Evolutionary conservation across 768 basidiomycete species (phyloP).

Genomic region (Kwoniella europaea): DNA sequence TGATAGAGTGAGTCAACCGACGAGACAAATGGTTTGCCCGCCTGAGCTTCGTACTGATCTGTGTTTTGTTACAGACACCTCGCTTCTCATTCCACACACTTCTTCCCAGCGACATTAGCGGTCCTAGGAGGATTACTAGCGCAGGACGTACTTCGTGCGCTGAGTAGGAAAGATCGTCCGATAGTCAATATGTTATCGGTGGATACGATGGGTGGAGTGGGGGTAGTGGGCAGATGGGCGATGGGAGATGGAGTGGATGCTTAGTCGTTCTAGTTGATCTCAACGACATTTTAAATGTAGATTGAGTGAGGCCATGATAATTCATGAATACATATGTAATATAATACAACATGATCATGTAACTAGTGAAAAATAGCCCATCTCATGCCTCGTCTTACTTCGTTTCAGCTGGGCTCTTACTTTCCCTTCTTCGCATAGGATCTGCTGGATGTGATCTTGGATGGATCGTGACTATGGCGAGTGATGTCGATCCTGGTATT

Average conservation of each 20-base stretch:
- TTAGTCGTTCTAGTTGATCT: too few relatives aligned
- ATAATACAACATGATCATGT: not conserved
- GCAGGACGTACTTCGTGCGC: conserved; percentile 90
- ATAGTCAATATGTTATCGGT: conserved; percentile 91
- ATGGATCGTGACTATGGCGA: too few relatives aligned
- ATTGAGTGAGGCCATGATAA: not conserved
- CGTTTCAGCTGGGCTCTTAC: too few relatives aligned
- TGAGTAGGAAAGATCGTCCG: conserved; percentile 87
- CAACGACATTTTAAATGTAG: too few relatives aligned
- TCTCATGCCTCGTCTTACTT: too few relatives aligned
- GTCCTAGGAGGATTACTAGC: conserved; percentile 92
- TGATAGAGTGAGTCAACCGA: conserved; percentile 66
- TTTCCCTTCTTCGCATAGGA: too few relatives aligned
- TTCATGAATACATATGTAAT: not conserved
- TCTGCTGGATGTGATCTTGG: too few relatives aligned
- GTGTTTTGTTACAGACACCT: conserved; percentile 63
- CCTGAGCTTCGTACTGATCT: not conserved
- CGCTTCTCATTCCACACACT: conserved; percentile 72
- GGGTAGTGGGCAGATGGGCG: conserved; percentile 46
- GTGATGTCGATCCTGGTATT: too few relatives aligned
- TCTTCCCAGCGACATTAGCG: conserved; percentile 92
- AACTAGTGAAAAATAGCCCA: too few relatives aligned
- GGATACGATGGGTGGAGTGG: conserved; percentile 62
- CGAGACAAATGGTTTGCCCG: not conserved
- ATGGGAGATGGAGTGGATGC: conserved; percentile 42